Evolutionary conservation across 306 rosid species (phyloP).

Genomic region (Trichosanthes cucumerina): DNA sequence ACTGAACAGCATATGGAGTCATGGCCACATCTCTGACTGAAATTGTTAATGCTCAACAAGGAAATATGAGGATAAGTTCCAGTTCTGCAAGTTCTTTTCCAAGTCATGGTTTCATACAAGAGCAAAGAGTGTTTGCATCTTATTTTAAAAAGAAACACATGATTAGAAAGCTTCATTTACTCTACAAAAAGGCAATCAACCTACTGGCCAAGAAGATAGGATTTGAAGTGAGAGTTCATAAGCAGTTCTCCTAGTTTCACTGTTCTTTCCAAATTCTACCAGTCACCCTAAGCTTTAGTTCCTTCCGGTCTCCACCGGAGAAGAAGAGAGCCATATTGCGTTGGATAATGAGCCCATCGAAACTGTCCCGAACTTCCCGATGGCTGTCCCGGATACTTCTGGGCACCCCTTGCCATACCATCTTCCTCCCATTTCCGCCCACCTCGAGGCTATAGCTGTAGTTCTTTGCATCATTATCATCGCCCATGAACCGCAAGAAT

Average conservation of each 20-base stretch:
- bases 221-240: slow-evolving; percentile 4
- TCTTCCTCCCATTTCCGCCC: slow-evolving; percentile 87
- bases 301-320: slow-evolving; percentile 67
- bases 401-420: slow-evolving; percentile 86
- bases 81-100: not conserved
- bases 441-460: slow-evolving; percentile 48
- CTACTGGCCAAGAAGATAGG: not conserved
- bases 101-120: slow-evolving; percentile 13
- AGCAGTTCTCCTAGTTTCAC: slow-evolving; percentile 21
- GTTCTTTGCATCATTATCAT: slow-evolving; percentile 80
- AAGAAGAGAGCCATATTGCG: slow-evolving; percentile 87
- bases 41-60: no score
- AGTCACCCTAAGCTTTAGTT: slow-evolving; percentile 72
- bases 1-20: not conserved
- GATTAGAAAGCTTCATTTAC: slow-evolving; percentile 18
- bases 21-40: not conserved
- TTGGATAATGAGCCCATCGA: slow-evolving; percentile 82
- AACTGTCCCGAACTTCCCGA: slow-evolving; percentile 80
- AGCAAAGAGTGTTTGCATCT: slow-evolving; percentile 84
- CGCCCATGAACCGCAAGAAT: slow-evolving; percentile 86
- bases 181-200: not conserved
- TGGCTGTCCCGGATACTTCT: slow-evolving; percentile 88
- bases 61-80: not conserved
- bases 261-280: slow-evolving; percentile 93
- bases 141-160: slow-evolving; percentile 32